Evolutionary conservation across 1,284 basidiomycete genomes (phyloP), one percentile per base, ranked within the genome.

Genomic region (Xerocomus amazonicus): DNA sequence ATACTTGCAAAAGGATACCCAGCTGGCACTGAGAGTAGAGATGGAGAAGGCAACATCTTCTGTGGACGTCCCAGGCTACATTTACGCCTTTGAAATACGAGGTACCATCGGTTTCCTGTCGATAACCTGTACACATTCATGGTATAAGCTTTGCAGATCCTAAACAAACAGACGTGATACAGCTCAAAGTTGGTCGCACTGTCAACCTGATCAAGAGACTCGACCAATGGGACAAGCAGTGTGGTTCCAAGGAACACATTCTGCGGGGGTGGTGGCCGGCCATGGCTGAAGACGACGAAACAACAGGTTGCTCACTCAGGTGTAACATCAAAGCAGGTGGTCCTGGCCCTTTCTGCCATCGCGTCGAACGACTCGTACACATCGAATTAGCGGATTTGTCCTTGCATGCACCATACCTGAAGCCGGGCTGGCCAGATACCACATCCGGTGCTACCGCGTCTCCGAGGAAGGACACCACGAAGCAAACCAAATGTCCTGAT

Each of bases 1-100:
- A 16, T 87, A 89, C 61, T 66, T 90, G 35, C 76, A 79, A 45
- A 61, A 66, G 4, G 78, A 81, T 51, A 87, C 87, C 26, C 81
- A 83, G 57, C 71, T 78, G 31, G 75, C 80, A 2, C 64, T 91
- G 38, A 76, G 81, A 48, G 71, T 74, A 23, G 85, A 86, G 58
- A 90, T 91, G 86, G 80, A 81, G 61, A 84, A 82, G 53, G 61
- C 77, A n/a, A 70, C 70, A 2, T 81, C 86, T 1, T 43, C 59
- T 2, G 72, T 77, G 7, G 88, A 91, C 57, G 74, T 73, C 16
- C 66, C 73, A 3, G 88, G 88, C 0, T 90, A 87, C 57, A 90
- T 91, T 45, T 91, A 91, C 55, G 78, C 81, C 0, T 89, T 84
- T 61, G 83, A 90, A 65, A 84, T 90, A 51, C 75, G 79, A 61